Evolutionary conservation across 768 basidiomycete species (phyloP).

Genomic region (Galerina sulciceps): DNA sequence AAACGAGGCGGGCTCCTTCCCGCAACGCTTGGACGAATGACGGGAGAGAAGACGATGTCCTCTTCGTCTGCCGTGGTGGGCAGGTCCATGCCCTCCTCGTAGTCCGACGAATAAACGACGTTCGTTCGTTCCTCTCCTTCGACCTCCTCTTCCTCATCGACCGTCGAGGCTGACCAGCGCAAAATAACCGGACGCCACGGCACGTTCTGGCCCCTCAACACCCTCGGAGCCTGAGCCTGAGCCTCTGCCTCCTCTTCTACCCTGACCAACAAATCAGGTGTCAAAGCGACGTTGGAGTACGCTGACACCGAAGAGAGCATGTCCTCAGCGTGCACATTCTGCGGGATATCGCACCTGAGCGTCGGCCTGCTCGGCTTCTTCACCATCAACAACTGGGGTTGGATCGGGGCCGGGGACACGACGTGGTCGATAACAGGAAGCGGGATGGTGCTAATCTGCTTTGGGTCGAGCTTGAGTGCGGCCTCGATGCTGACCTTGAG

Average conservation of each 20-base stretch:
- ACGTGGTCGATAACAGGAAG: conserved; percentile 19
- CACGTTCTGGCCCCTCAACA: conserved; percentile 3
- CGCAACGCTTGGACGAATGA: not conserved
- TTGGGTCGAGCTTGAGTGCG: conserved; percentile 43
- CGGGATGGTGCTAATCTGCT: conserved; percentile 40
- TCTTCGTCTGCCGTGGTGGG: not conserved
- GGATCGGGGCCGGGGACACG: conserved; percentile 3
- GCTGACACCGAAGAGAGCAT: conserved; percentile 20
- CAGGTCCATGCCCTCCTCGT: conserved; percentile 2
- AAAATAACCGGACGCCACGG: conserved; percentile 9
- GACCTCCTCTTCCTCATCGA: not conserved
- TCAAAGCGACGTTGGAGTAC: conserved; percentile 2
- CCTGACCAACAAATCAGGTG: conserved; percentile 1
- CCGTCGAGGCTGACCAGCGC: conserved; percentile 10
- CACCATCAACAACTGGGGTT: not conserved
- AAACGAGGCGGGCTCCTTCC: conserved; percentile 9
- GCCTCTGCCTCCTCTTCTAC: too few relatives aligned
- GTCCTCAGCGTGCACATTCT: not conserved
- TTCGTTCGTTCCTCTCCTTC: not conserved
- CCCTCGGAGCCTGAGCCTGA: not conserved
- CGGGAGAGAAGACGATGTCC: not conserved
- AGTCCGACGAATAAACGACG: not conserved
- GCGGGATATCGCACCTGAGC: conserved; percentile 31
- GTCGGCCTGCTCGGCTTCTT: conserved; percentile 14
- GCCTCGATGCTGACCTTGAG: conserved; percentile 47